Evolutionary conservation across 495 filamentous ascomycete genomes (phyloP).

Genomic region (Sporormia fimetaria): DNA sequence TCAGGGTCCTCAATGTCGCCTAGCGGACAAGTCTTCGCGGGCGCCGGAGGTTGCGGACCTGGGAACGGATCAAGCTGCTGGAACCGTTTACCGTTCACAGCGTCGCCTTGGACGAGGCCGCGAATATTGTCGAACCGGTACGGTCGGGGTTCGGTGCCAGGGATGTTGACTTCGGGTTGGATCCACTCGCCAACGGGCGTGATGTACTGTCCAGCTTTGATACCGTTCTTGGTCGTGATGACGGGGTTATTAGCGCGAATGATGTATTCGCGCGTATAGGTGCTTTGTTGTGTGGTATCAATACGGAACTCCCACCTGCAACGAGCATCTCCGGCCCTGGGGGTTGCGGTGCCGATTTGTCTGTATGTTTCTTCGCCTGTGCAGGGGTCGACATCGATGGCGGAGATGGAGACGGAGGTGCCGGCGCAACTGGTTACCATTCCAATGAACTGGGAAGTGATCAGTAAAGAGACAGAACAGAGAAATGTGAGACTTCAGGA

Average conservation of each 20-base stretch:
- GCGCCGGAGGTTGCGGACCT: slow-evolving; percentile 14
- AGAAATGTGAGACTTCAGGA: too few relatives aligned
- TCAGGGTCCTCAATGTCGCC: not conserved
- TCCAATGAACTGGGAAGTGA: slow-evolving; percentile 22
- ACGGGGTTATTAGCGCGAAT: slow-evolving; percentile 25
- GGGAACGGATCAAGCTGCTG: slow-evolving; percentile 28
- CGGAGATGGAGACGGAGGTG: slow-evolving; percentile 27
- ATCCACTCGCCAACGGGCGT: slow-evolving; percentile 36
- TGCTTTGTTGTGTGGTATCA: slow-evolving; percentile 6
- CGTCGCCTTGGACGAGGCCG: slow-evolving; percentile 23
- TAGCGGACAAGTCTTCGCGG: slow-evolving; percentile 8
- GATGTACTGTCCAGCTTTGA: slow-evolving; percentile 34
- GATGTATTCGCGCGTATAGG: slow-evolving; percentile 34
- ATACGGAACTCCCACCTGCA: slow-evolving; percentile 32
- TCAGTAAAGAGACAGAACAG: not conserved
- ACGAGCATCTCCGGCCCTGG: slow-evolving; percentile 24
- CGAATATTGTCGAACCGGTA: slow-evolving; percentile 22
- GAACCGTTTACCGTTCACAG: slow-evolving; percentile 22
- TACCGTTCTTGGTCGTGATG: slow-evolving; percentile 30
- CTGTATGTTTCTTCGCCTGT: slow-evolving; percentile 32
- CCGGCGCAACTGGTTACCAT: slow-evolving; percentile 18
- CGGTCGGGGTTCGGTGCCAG: slow-evolving; percentile 28
- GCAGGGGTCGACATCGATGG: slow-evolving; percentile 36
- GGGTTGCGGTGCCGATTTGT: slow-evolving; percentile 24
- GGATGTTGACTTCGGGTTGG: slow-evolving; percentile 27